Evolutionary conservation across 768 basidiomycete genomes (phyloP).

Genomic region (Rossbeevera mucosa): DNA sequence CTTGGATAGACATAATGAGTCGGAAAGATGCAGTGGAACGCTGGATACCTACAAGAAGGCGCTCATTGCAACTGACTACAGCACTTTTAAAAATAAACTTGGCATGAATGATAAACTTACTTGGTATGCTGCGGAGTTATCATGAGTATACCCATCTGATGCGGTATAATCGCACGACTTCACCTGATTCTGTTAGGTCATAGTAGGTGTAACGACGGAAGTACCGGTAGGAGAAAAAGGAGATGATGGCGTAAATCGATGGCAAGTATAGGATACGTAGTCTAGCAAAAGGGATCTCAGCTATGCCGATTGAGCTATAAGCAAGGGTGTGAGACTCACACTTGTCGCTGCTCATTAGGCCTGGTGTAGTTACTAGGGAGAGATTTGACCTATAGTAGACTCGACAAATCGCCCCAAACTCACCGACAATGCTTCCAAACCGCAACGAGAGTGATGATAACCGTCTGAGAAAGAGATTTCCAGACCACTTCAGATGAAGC

Average conservation of each 20-base stretch:
- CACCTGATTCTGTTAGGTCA: slow-evolving; percentile 46
- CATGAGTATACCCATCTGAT: slow-evolving; percentile 24
- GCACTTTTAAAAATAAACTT: slow-evolving; percentile 13
- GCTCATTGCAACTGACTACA: slow-evolving; percentile 72
- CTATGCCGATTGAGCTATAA: not conserved
- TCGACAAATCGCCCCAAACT: slow-evolving; percentile 16
- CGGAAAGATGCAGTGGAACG: not conserved
- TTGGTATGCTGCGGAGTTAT: slow-evolving; percentile 53
- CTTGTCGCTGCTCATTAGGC: slow-evolving; percentile 71
- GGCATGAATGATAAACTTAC: slow-evolving; percentile 31
- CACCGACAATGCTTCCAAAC: slow-evolving; percentile 63
- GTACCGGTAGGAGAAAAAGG: slow-evolving; percentile 82
- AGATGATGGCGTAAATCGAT: slow-evolving; percentile 72
- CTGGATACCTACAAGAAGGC: slow-evolving; percentile 71
- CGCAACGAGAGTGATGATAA: slow-evolving; percentile 53
- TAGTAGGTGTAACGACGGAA: slow-evolving; percentile 75
- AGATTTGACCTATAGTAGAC: not conserved
- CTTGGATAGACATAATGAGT: slow-evolving; percentile 31
- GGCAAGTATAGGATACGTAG: slow-evolving; percentile 85
- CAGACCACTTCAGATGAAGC: not conserved
- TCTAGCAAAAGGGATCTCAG: slow-evolving; percentile 31
- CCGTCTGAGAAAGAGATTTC: slow-evolving; percentile 39
- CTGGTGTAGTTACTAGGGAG: slow-evolving; percentile 62
- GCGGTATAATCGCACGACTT: slow-evolving; percentile 14
- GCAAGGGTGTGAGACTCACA: slow-evolving; percentile 41